A percentile compares a stretch with the other conserved stretches of the same genome.
Evolutionary conservation across 371 early-diverging fungal genomes (phyloP).

Genomic region (Chytridium lagenaria): DNA sequence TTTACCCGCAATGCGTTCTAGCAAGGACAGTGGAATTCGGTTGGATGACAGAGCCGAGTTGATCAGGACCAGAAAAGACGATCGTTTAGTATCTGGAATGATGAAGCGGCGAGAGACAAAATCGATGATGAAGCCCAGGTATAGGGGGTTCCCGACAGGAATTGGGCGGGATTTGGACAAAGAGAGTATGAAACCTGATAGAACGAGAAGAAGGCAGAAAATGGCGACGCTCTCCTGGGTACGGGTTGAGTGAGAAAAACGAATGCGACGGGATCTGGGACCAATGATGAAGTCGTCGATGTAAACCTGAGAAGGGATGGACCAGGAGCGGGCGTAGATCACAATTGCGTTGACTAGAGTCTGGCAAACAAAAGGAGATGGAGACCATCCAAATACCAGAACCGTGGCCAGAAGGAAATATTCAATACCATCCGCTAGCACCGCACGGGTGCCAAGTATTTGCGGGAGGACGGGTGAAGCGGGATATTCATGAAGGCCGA

Average conservation of each 20-base stretch:
- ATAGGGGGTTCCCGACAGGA: neutral
- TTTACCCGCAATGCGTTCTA: conserved; percentile 13
- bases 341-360: neutral
- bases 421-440: neutral
- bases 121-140: conserved; percentile 14
- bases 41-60: neutral
- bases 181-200: neutral
- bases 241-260: neutral
- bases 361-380: neutral
- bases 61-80: conserved; percentile 14
- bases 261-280: neutral
- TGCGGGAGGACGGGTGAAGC: neutral
- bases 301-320: neutral
- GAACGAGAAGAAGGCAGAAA: neutral
- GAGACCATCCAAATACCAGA: neutral
- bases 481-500: neutral
- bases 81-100: conserved; percentile 9
- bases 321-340: neutral
- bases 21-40: neutral
- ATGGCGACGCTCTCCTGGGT: conserved; percentile 6
- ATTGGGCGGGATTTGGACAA: conserved; percentile 9
- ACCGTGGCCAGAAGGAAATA: neutral
- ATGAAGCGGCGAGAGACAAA: neutral
- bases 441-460: neutral
- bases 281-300: neutral